phyloP scores from a whole-genome alignment of 1,139 yeast species.

The Spathaspora jeffriesii region DNA sequence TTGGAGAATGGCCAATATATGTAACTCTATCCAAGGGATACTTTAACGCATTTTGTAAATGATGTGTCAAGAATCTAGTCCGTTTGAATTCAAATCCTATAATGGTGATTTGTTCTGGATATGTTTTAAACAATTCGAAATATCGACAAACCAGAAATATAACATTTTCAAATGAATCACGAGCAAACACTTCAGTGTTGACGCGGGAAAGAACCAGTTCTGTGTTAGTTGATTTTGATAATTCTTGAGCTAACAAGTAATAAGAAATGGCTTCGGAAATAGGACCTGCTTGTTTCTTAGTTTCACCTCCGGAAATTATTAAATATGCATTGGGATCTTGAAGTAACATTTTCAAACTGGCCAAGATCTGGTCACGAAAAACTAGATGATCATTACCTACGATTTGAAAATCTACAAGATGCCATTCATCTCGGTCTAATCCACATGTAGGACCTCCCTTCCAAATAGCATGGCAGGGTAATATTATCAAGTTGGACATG shows the following conservation, averaged over 20 bases:
- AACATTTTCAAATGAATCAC: slow-evolving; percentile 82
- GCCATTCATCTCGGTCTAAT: slow-evolving; percentile 54
- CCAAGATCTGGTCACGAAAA: slow-evolving; percentile 62
- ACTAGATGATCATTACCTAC: slow-evolving; percentile 70
- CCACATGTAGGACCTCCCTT: slow-evolving; percentile 37
- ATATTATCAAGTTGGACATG: slow-evolving; percentile 36
- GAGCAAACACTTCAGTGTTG: slow-evolving; percentile 65
- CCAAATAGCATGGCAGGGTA: slow-evolving; percentile 78
- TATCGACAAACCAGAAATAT: slow-evolving; percentile 62
- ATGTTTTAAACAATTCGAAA: slow-evolving; percentile 43
- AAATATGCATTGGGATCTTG: slow-evolving; percentile 31
- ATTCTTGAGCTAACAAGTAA: slow-evolving; percentile 31
- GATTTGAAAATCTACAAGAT: slow-evolving; percentile 61
- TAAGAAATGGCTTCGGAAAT: slow-evolving; percentile 67
- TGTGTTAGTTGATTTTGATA: slow-evolving; percentile 10
- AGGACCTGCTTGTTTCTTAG: slow-evolving; percentile 54
- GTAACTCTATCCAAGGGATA: slow-evolving; percentile 32
- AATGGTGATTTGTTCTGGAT: slow-evolving; percentile 56
- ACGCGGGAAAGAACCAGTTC: slow-evolving; percentile 23
- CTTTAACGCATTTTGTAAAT: slow-evolving; percentile 48
- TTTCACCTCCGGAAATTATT: slow-evolving; percentile 74
- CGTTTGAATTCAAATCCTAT: slow-evolving; percentile 78
- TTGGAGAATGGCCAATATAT: slow-evolving; percentile 68
- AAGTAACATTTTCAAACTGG: slow-evolving; percentile 33
- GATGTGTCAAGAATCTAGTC: slow-evolving; percentile 55